A percentile compares a stretch with the other conserved stretches of the same genome.
Evolutionary conservation across 345 rosid species (phyloP).

Genomic region (Populus simonii): DNA sequence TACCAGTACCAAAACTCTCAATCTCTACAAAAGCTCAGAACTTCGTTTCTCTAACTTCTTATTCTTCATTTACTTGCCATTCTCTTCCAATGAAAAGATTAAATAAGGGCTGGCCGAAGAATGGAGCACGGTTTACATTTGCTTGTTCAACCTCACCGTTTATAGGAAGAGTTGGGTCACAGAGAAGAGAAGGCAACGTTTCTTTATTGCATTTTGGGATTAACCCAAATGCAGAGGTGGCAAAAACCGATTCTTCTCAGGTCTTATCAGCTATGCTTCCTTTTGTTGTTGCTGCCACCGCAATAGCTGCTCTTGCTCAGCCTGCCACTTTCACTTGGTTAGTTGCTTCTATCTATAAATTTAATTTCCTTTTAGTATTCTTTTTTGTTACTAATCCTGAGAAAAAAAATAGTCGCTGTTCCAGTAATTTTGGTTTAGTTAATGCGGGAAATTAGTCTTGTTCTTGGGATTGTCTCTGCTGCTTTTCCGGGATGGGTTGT

Average conservation of each 20-base stretch:
- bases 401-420: neutral
- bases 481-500: conserved; percentile 3
- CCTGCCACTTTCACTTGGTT: conserved; percentile 93
- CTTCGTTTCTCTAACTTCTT: conserved; percentile 4
- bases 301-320: conserved; percentile 73
- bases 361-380: neutral
- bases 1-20: conserved; percentile 21
- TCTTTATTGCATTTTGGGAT: conserved; percentile 61
- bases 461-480: conserved; percentile 3
- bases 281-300: conserved; percentile 78
- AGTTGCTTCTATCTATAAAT: neutral
- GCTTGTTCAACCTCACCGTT: conserved; percentile 73
- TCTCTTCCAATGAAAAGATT: conserved; percentile 10
- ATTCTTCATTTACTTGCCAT: conserved; percentile 12
- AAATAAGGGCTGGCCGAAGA: conserved; percentile 1
- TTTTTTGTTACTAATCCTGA: neutral
- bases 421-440: neutral
- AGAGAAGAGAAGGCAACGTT: conserved; percentile 70
- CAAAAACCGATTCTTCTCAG: conserved; percentile 58
- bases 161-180: conserved; percentile 70
- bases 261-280: conserved; percentile 85
- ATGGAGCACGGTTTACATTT: conserved; percentile 30
- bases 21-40: conserved; percentile 1
- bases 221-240: conserved; percentile 34
- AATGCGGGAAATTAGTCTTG: neutral